A percentile compares a stretch with the other conserved stretches of the same genome.
Conservation (phyloP, 208 protist species). For the Leishmania aethiopica region DNA sequence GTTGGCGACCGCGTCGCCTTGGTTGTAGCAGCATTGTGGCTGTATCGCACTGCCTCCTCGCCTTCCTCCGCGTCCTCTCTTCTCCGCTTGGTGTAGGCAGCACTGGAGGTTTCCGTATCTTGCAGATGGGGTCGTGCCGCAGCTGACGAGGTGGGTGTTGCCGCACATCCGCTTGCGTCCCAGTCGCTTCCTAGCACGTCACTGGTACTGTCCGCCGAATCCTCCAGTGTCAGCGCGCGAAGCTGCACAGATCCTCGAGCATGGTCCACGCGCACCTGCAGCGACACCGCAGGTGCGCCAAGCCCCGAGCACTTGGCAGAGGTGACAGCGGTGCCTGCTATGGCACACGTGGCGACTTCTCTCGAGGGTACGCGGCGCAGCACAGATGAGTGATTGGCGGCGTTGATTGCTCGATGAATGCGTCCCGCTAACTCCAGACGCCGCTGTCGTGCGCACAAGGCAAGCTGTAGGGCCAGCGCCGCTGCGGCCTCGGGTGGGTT, state of each 20-base stretch:
- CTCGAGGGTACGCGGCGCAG: no score
- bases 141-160: not conserved
- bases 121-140: not conserved
- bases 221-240: conserved; percentile 4
- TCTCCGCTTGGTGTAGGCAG: not conserved
- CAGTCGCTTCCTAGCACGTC: not conserved
- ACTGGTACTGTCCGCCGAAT: not conserved
- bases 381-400: not conserved
- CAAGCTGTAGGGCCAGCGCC: conserved; percentile 15
- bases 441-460: conserved; percentile 17
- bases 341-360: not conserved
- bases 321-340: not conserved
- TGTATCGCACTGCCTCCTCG: not conserved
- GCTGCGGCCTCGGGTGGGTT: not conserved
- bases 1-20: conserved; percentile 1
- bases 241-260: conserved; percentile 28
- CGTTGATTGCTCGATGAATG: not conserved
- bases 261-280: conserved; percentile 31
- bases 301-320: not conserved
- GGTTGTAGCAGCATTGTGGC: not conserved
- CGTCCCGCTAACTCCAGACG: conserved; percentile 10
- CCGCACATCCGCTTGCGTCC: not conserved
- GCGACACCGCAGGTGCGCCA: not conserved
- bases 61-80: not conserved
- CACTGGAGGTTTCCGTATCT: not conserved